Evolutionary conservation across 2,329 filamentous ascomycete species (phyloP).

Genomic region (Aspergillus pseudonomiae): DNA sequence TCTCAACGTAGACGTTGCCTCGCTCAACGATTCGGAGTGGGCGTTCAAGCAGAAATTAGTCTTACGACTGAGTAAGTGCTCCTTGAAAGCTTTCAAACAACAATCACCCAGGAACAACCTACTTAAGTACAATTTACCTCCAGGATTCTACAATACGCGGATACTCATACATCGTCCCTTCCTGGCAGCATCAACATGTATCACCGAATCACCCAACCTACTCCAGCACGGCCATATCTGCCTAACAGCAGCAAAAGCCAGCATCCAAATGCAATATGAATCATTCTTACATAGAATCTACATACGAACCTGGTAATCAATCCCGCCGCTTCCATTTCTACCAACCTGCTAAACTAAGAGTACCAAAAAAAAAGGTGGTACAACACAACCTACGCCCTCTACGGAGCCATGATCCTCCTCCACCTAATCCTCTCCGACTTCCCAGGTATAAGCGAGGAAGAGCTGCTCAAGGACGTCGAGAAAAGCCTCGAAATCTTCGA

Average conservation of each 20-base stretch:
- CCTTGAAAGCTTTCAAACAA: background rate
- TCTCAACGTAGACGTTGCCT: constrained; percentile 24
- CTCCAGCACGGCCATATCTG: constrained; percentile 30
- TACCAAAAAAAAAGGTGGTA: constrained; percentile 29
- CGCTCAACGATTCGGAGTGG: constrained; percentile 34
- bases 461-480: constrained; percentile 31
- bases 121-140: background rate
- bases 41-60: constrained; percentile 36
- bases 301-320: constrained; percentile 32
- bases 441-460: constrained; percentile 20
- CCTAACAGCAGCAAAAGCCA: constrained; percentile 29
- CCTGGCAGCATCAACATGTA: constrained; percentile 23
- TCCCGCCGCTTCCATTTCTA: background rate
- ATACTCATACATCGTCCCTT: constrained; percentile 36
- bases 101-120: background rate
- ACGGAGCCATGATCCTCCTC: constrained; percentile 37
- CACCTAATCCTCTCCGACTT: constrained; percentile 30
- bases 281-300: constrained; percentile 34
- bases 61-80: constrained; percentile 26
- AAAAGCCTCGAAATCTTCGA: constrained; percentile 35
- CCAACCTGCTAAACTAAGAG: background rate
- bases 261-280: constrained; percentile 34
- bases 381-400: constrained; percentile 37
- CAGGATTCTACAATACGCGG: constrained; percentile 35
- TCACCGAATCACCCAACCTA: constrained; percentile 8